A percentile compares a stretch with the other conserved stretches of the same genome.
phyloP scores from a whole-genome alignment of 2,329 filamentous ascomycete species.

The Metarhizium guizhouense region DNA sequence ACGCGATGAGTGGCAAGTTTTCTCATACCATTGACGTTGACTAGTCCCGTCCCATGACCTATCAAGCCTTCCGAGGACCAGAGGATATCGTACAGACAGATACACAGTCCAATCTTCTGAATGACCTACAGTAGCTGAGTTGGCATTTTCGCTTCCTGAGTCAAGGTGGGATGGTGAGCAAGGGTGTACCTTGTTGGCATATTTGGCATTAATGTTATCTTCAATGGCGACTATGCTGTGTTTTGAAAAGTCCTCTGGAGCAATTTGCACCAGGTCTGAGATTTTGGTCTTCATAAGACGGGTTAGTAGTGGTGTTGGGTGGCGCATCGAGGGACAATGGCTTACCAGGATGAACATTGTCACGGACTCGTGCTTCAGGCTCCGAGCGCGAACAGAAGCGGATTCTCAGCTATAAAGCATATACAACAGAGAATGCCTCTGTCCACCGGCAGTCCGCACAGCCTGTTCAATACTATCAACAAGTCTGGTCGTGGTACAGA shows the following conservation, averaged over 20 bases:
- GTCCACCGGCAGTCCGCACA: neutral
- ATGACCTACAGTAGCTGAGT: conserved; percentile 51
- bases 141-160: neutral
- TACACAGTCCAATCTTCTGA: conserved; percentile 86
- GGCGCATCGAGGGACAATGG: neutral
- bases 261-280: conserved; percentile 88
- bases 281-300: conserved; percentile 64
- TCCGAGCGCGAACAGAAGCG: neutral
- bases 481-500: neutral
- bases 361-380: neutral
- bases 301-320: neutral
- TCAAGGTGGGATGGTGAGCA: neutral
- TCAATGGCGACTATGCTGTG: conserved; percentile 77
- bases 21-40: conserved; percentile 78
- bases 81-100: conserved; percentile 86
- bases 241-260: conserved; percentile 80
- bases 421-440: neutral
- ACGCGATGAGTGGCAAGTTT: neutral
- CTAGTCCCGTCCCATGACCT: conserved; percentile 81
- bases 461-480: neutral
- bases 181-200: conserved; percentile 69
- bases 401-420: neutral
- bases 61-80: conserved; percentile 89
- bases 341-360: conserved; percentile 44
- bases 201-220: conserved; percentile 95